Conservation (phyloP, 768 basidiomycete species). For the Rickenella mellea region DNA sequence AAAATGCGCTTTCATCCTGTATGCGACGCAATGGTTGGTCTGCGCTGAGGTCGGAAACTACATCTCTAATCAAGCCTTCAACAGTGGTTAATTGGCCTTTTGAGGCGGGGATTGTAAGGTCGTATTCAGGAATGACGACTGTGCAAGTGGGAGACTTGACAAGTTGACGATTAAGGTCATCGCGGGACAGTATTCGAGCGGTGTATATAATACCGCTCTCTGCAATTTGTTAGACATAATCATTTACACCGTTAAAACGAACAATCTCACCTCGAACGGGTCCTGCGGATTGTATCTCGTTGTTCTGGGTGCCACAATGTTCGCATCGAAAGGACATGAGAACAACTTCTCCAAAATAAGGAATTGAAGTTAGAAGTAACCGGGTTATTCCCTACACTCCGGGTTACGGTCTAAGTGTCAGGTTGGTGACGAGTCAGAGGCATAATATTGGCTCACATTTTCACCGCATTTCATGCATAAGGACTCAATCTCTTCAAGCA, state of each 20-base stretch:
- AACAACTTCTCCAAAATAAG: conserved; percentile 91
- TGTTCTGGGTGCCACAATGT: conserved; percentile 82
- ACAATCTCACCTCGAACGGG: conserved; percentile 64
- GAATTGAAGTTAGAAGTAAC: conserved; percentile 86
- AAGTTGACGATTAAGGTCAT: conserved; percentile 87
- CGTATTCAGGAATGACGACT: conserved; percentile 76
- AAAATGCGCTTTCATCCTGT: conserved; percentile 63
- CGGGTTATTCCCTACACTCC: conserved; percentile 69
- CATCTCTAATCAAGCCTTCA: conserved; percentile 83
- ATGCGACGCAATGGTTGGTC: conserved; percentile 81
- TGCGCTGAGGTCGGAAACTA: conserved; percentile 65
- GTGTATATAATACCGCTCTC: conserved; percentile 83
- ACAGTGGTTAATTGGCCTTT: conserved; percentile 92
- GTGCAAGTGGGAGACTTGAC: conserved; percentile 82
- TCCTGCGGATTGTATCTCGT: conserved; percentile 90
- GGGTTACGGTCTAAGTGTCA: background rate
- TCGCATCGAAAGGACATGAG: conserved; percentile 96
- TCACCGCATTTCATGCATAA: conserved; percentile 91
- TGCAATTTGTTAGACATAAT: conserved; percentile 19
- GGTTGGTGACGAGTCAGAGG: background rate
- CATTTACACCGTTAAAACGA: background rate
- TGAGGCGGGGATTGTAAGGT: conserved; percentile 82
- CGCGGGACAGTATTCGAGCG: conserved; percentile 57
- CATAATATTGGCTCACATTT: conserved; percentile 48
- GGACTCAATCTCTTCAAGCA: conserved; percentile 75